phyloP scores from a whole-genome alignment of 108 stramenopile genomes.

The Cyclotella baltica region DNA sequence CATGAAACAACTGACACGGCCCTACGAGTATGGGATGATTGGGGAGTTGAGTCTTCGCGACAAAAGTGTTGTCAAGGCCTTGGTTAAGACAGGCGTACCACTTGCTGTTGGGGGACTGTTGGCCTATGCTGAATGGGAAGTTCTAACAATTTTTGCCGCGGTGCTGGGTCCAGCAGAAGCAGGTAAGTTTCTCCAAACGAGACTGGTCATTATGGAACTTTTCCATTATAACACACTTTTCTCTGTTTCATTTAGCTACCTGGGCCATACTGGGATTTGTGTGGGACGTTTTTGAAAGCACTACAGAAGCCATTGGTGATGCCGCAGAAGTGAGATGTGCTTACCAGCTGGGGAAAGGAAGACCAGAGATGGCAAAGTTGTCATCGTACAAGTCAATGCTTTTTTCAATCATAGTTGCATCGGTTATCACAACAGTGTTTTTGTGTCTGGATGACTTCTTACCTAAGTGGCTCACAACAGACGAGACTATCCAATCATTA shows the following conservation, averaged over 20 bases:
- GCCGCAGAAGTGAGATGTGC: slow-evolving; percentile 74
- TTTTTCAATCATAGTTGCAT: slow-evolving; percentile 49
- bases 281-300: slow-evolving; percentile 78
- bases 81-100: slow-evolving; percentile 62
- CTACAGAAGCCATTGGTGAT: slow-evolving; percentile 80
- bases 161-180: slow-evolving; percentile 78
- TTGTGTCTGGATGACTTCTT: slow-evolving; percentile 52
- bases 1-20: slow-evolving; percentile 7
- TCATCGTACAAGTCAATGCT: slow-evolving; percentile 64
- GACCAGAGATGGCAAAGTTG: slow-evolving; percentile 59
- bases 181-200: too few relatives aligned
- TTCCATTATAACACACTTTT: too few relatives aligned
- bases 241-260: too few relatives aligned
- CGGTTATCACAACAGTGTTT: slow-evolving; percentile 62
- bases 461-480: slow-evolving; percentile 58
- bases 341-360: slow-evolving; percentile 63
- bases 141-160: slow-evolving; percentile 68
- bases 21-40: slow-evolving; percentile 37
- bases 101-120: slow-evolving; percentile 67
- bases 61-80: slow-evolving; percentile 41
- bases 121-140: slow-evolving; percentile 79
- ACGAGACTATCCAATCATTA: slow-evolving; percentile 68
- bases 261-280: slow-evolving; percentile 77
- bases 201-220: too few relatives aligned
- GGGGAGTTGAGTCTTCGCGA: slow-evolving; percentile 1